Base-by-base conservation (phyloP, 1,284 basidiomycete species). In the Bondarzewia mesenterica region DNA sequence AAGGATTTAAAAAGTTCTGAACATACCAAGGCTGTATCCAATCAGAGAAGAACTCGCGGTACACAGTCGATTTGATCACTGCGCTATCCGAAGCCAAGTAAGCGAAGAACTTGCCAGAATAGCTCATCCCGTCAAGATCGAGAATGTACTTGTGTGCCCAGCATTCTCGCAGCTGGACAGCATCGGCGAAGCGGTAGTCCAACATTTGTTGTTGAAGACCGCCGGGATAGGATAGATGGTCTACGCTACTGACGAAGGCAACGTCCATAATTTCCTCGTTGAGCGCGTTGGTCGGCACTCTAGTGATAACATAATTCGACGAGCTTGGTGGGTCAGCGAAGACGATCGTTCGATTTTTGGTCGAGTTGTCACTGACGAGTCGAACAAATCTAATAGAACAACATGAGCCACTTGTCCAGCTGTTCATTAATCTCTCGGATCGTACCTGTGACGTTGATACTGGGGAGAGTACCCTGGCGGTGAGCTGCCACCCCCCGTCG, bases 91-190 rank as follows among this genome's bases (percentile, higher is more conserved):
- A 86, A 42, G 89, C 89, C 64, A 95, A 70, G 58, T 92, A 85
- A 0, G 89, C 81, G 69, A 94, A 82, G 63, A 95, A 89, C 42
- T 89, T 75, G 5, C 87, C 93, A 36, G 88, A 92, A 63, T 96
- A 96, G n/a, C 89, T 86, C 85, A 92, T 92, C 29, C 93, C 93
- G 61, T 96, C 93, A 47, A 96, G 65, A 65, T 96, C 93, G 53
- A 94, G 69, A 21, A 95, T 73, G 60, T 93, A 94, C 68, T 95
- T 95, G 72, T 93, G 89, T 48, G 82, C 74, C 93, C 93, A 96
- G 59, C 92, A 86, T 53, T 84, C 78, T 4, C 90, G 89, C 1
- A 96, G 71, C 5, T 85, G 82, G 1, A 89, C 89, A 1, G 88
- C 78, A 48, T 86, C 79, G 10, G 77, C 82, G 57, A 93, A 89